Evolutionary conservation across 441 rosid genomes (phyloP), one percentile per base, ranked within the genome.

Genomic region (Gossypium davidsonii): DNA sequence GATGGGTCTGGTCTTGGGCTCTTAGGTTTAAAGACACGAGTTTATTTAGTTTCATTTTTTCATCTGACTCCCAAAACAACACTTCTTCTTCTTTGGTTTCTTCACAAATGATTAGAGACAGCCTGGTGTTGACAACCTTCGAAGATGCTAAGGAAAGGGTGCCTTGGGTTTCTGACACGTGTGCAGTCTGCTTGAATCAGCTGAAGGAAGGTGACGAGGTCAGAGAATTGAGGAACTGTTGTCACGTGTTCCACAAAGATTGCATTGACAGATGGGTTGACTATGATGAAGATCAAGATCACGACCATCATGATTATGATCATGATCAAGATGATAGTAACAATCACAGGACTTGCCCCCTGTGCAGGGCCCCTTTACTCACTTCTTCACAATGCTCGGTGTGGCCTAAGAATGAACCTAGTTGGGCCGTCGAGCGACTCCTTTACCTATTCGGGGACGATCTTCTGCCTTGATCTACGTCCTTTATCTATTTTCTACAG

Each of bases 221-320:
- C 18, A 80, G 92, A 52, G 97, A 91, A 74, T 71, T 91, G 2
- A 86, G 93, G 76, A 94, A 91, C 72, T 94, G 98, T 58, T 77
- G 86, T 83, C 98, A 94, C 81, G 94, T 91, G 82, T 94, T 89
- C 71, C 98, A 94, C 55, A 78, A 71, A 12, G 95, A 91, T 25
- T 94, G 98, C 76, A 88, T 94, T 8, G 96, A 91, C 66, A 72
- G 94, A 74, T 94, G 98, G 98, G 77, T 94, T 0, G 93, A 89
- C 42, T 86, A 88, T 17, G 91, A 85, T 57, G 78, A 81, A 12
- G 82, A 82, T 48, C 81, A 76, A 12, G 81, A 82, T 28, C 82
- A 77, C 0, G 94, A 89, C 44, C 85, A 85, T 49, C 73, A 81
- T 14, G 81, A 82, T 44, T 78, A 75, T 14, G 80, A 73, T 7